Evolutionary conservation across 2,329 filamentous ascomycete species (phyloP).

Genomic region (Fusarium clavum): DNA sequence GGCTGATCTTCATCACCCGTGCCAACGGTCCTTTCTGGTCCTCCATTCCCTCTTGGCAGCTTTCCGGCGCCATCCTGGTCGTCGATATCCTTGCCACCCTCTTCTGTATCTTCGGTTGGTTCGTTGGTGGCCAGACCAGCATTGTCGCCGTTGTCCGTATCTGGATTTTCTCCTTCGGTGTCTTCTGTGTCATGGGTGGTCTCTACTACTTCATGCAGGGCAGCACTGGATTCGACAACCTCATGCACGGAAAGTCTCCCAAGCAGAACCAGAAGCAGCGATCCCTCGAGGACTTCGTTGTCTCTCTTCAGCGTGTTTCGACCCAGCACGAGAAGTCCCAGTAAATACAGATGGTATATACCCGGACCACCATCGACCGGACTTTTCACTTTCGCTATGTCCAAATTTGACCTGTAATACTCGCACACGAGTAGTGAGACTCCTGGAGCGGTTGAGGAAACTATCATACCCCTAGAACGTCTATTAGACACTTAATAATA

Average conservation of each 20-base stretch:
- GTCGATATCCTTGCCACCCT: constrained; percentile 88
- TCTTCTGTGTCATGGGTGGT: constrained; percentile 86
- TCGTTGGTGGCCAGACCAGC: constrained; percentile 75
- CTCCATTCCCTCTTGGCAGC: constrained; percentile 87
- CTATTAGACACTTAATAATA: constrained; percentile 59
- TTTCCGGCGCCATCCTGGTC: constrained; percentile 79
- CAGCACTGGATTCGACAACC: constrained; percentile 85
- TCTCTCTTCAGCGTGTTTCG: constrained; percentile 89
- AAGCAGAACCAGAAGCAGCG: constrained; percentile 87
- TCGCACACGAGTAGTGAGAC: constrained; percentile 52
- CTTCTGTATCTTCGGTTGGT: constrained; percentile 89
- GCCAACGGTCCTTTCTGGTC: constrained; percentile 94
- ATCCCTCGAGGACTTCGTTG: constrained; percentile 89
- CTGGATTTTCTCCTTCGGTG: constrained; percentile 91
- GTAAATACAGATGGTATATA: constrained; percentile 63
- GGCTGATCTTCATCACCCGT: constrained; percentile 96
- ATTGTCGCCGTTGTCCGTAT: constrained; percentile 89
- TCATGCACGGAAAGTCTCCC: constrained; percentile 90
- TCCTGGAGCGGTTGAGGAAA: constrained; percentile 51
- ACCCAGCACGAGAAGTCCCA: constrained; percentile 91
- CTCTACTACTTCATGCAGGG: constrained; percentile 82
- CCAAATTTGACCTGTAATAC: constrained; percentile 56
- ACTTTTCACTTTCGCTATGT: constrained; percentile 55
- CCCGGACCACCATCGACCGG: constrained; percentile 52
- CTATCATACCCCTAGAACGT: constrained; percentile 55